Evolutionary conservation across 768 basidiomycete species (phyloP).

Genomic region (Termitomyces sp.): DNA sequence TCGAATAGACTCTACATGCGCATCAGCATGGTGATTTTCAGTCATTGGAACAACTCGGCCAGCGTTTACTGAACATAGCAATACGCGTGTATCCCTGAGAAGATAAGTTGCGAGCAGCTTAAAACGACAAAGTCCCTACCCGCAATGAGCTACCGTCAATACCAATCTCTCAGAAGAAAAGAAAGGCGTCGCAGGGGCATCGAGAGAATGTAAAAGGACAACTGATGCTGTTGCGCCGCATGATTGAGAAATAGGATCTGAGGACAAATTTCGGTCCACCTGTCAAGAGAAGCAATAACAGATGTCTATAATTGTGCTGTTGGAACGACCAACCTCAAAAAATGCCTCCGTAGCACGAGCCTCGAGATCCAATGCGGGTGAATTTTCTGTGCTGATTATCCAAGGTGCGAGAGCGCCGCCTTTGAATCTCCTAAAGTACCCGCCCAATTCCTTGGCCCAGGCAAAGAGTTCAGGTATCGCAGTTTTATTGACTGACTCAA

Average conservation of each 20-base stretch:
- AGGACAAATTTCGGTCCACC: constrained; percentile 73
- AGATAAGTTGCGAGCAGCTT: neutral
- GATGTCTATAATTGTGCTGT: neutral
- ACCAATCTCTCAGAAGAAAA: constrained; percentile 72
- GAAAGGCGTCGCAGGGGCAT: constrained; percentile 74
- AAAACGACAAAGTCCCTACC: constrained; percentile 41
- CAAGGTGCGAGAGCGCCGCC: constrained; percentile 77
- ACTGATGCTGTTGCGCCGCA: constrained; percentile 92
- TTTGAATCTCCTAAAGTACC: constrained; percentile 86
- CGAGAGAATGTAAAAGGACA: constrained; percentile 86
- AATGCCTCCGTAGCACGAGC: constrained; percentile 85
- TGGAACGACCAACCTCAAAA: constrained; percentile 58
- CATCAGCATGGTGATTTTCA: constrained; percentile 93
- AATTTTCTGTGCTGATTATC: constrained; percentile 32
- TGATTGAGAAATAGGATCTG: constrained; percentile 59
- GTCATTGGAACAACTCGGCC: constrained; percentile 84
- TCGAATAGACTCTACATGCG: constrained; percentile 77
- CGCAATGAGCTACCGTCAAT: constrained; percentile 89
- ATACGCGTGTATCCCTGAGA: constrained; percentile 81
- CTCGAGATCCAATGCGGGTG: constrained; percentile 61
- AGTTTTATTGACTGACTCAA: constrained; percentile 70
- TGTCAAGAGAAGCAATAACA: constrained; percentile 19
- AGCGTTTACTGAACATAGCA: constrained; percentile 69
- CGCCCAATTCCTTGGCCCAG: constrained; percentile 77
- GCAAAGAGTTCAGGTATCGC: constrained; percentile 69